Evolutionary conservation across 2,329 filamentous ascomycete species (phyloP).

Genomic region (Stemphylium vesicarium): DNA sequence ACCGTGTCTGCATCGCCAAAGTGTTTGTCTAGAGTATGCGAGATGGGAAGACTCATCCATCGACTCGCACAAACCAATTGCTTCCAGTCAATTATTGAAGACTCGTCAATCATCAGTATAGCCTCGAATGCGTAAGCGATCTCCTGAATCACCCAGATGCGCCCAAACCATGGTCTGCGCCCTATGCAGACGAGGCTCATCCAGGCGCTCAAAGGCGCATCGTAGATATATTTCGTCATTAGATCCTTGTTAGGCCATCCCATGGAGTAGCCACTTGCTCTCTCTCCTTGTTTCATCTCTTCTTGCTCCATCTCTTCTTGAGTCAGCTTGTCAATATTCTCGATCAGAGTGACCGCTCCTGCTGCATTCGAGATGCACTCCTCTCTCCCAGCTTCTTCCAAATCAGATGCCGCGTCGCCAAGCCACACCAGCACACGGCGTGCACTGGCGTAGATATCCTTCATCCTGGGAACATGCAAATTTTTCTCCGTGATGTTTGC

Average conservation of each 20-base stretch:
- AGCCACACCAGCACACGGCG: conserved; percentile 13
- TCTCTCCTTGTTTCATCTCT: too few relatives aligned
- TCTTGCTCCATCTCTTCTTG: too few relatives aligned
- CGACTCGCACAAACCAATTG: background rate
- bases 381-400: background rate
- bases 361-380: background rate
- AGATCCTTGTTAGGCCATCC: too few relatives aligned
- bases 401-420: background rate
- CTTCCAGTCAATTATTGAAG: background rate
- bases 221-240: too few relatives aligned
- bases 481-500: conserved; percentile 13
- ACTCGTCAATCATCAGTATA: background rate
- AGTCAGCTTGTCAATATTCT: too few relatives aligned
- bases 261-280: too few relatives aligned
- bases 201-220: too few relatives aligned
- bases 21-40: too few relatives aligned
- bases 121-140: background rate
- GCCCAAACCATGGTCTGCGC: conserved; percentile 4
- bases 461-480: conserved; percentile 19
- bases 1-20: background rate
- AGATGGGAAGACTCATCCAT: too few relatives aligned
- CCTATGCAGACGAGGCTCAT: too few relatives aligned
- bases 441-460: conserved; percentile 16
- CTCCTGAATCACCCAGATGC: conserved; percentile 10
- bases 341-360: background rate